These are phyloP conservation scores for Penstemon newberryi DNA, from an alignment of 257 asterid genomes.

Conservation along the genomic window DNA sequence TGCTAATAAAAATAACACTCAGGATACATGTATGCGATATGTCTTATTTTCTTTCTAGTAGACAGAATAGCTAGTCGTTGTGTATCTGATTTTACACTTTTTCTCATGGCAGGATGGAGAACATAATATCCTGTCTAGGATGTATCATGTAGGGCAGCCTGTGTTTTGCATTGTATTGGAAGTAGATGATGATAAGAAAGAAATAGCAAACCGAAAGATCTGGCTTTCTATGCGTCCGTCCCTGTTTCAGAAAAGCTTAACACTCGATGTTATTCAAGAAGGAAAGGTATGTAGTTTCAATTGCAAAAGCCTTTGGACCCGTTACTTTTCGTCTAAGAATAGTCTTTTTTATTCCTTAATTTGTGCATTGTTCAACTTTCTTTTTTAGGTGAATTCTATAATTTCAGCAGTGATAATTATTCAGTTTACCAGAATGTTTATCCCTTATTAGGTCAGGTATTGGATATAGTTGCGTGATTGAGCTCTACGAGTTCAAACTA, in stretches of 20 bases:
- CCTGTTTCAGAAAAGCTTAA: slow-evolving; percentile 65
- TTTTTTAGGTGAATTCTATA: too few relatives aligned
- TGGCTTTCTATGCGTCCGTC: slow-evolving; percentile 92
- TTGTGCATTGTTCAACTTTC: too few relatives aligned
- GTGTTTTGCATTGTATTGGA: slow-evolving; percentile 82
- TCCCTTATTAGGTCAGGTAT: too few relatives aligned
- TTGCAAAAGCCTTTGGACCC: neutral
- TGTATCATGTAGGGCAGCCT: slow-evolving; percentile 76
- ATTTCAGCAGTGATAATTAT: too few relatives aligned
- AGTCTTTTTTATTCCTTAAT: too few relatives aligned
- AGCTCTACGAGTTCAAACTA: too few relatives aligned
- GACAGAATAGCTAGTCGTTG: neutral
- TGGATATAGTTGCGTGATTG: too few relatives aligned
- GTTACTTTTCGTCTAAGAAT: too few relatives aligned
- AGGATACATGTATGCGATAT: neutral
- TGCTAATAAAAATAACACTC: too few relatives aligned
- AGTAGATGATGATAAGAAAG: slow-evolving; percentile 82
- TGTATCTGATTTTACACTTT: slow-evolving; percentile 21
- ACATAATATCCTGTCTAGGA: slow-evolving; percentile 52
- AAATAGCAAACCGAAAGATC: slow-evolving; percentile 70
- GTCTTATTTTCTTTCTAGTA: slow-evolving; percentile 1
- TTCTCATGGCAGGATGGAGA: slow-evolving; percentile 53
- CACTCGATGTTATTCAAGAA: slow-evolving; percentile 80
- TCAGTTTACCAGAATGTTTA: too few relatives aligned
- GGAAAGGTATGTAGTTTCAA: slow-evolving; percentile 72